phyloP scores from a whole-genome alignment of 2,329 filamentous ascomycete genomes.

The Aspergillus sp. region DNA sequence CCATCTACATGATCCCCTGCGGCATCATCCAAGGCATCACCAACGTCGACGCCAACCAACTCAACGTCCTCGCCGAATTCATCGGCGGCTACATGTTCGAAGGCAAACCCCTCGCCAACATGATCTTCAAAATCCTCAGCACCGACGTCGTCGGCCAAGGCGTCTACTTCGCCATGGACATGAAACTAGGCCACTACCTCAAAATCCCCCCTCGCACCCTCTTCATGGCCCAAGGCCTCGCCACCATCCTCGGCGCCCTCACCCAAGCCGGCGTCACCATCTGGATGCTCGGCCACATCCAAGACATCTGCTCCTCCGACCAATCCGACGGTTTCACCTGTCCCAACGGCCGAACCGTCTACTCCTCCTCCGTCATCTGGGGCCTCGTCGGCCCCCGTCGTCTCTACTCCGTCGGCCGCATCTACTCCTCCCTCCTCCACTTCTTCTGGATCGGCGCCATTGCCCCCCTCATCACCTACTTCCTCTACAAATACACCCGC shows the following conservation, averaged over 20 bases:
- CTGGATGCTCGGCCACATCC: constrained; percentile 45
- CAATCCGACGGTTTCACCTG: constrained; percentile 53
- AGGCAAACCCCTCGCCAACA: constrained; percentile 40
- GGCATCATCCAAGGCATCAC: constrained; percentile 49
- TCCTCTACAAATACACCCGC: constrained; percentile 30
- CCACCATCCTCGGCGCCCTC: constrained; percentile 51
- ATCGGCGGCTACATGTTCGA: constrained; percentile 50
- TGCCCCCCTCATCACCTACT: constrained; percentile 23
- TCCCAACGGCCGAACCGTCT: constrained; percentile 52
- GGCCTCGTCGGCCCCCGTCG: constrained; percentile 55
- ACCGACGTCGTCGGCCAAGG: constrained; percentile 31
- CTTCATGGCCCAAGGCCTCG: constrained; percentile 53
- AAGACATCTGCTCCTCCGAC: constrained; percentile 44
- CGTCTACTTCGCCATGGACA: constrained; percentile 10
- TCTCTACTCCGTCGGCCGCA: constrained; percentile 50
- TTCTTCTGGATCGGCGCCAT: constrained; percentile 55
- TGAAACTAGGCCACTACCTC: constrained; percentile 23
- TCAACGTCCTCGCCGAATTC: constrained; percentile 49
- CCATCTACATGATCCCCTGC: constrained; percentile 48
- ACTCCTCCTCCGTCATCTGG: constrained; percentile 54
- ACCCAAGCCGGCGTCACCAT: constrained; percentile 44
- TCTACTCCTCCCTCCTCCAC: constrained; percentile 52
- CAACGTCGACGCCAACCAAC: constrained; percentile 47
- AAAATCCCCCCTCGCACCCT: constrained; percentile 53
- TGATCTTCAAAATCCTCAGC: constrained; percentile 26